These are phyloP conservation scores for Capsicum baccatum DNA, from an alignment of 257 asterid species.

Conservation along the genomic window DNA sequence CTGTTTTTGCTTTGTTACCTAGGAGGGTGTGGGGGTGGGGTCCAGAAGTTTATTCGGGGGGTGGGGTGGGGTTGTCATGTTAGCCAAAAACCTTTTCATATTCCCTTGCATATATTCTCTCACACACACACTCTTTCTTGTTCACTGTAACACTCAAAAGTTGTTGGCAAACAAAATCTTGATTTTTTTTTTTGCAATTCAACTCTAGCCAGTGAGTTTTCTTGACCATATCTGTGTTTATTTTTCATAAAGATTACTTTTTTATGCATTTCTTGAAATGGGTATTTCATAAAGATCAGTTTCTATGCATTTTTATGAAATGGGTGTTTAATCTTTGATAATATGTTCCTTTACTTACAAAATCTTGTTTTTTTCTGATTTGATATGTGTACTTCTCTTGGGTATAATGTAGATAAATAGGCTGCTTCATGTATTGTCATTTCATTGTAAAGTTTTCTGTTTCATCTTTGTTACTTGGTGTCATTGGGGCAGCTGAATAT, in stretches of 20 bases:
- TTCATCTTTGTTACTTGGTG: too few species aligned
- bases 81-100: too few species aligned
- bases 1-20: neutral
- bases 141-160: neutral
- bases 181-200: neutral
- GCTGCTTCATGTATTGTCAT: neutral
- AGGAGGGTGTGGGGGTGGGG: too few species aligned
- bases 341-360: too few species aligned
- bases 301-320: too few species aligned
- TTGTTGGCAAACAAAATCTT: neutral
- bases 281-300: neutral
- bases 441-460: too few species aligned
- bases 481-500: neutral
- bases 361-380: neutral
- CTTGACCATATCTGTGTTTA: neutral
- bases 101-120: neutral
- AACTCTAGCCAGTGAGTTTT: constrained; percentile 21
- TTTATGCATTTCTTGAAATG: neutral
- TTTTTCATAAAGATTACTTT: neutral
- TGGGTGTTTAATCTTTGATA: too few species aligned
- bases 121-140: neutral
- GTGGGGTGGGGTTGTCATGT: neutral
- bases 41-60: too few species aligned
- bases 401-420: neutral
- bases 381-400: neutral